phyloP scores from a whole-genome alignment of 345 rosid species.

The Euphorbia lathyris region DNA sequence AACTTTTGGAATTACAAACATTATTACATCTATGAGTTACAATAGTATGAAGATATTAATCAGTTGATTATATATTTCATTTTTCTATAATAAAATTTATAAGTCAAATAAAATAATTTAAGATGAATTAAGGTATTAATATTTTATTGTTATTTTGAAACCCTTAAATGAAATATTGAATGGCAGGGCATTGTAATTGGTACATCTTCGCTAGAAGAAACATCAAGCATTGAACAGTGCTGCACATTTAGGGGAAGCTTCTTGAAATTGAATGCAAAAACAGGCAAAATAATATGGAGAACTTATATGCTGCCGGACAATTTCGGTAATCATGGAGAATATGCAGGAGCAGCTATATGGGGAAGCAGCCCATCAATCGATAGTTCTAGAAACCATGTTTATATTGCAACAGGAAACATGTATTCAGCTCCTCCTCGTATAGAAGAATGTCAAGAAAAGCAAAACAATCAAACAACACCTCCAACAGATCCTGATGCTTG shows the following conservation, averaged over 20 bases:
- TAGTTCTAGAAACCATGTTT: conserved; percentile 21
- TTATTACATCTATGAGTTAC: too few relatives aligned
- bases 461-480: conserved; percentile 33
- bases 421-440: conserved; percentile 30
- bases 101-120: too few relatives aligned
- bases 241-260: conserved; percentile 34
- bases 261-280: conserved; percentile 17
- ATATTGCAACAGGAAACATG: conserved; percentile 37
- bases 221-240: conserved; percentile 9
- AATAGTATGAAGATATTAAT: too few relatives aligned
- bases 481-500: conserved; percentile 22
- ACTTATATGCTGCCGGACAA: conserved; percentile 31
- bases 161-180: too few relatives aligned
- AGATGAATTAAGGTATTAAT: too few relatives aligned
- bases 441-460: conserved; percentile 23
- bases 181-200: background rate
- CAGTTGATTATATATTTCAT: too few relatives aligned
- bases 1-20: too few relatives aligned
- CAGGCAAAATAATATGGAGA: conserved; percentile 26
- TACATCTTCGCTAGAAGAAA: conserved; percentile 6
- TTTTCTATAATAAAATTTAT: too few relatives aligned
- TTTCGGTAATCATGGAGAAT: conserved; percentile 9
- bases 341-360: conserved; percentile 33
- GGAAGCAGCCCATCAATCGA: conserved; percentile 40
- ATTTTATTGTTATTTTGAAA: too few relatives aligned